These are phyloP conservation scores for Maudiozyma pseudohumilis DNA, from an alignment of 805 yeast species.

Conservation along the genomic window DNA sequence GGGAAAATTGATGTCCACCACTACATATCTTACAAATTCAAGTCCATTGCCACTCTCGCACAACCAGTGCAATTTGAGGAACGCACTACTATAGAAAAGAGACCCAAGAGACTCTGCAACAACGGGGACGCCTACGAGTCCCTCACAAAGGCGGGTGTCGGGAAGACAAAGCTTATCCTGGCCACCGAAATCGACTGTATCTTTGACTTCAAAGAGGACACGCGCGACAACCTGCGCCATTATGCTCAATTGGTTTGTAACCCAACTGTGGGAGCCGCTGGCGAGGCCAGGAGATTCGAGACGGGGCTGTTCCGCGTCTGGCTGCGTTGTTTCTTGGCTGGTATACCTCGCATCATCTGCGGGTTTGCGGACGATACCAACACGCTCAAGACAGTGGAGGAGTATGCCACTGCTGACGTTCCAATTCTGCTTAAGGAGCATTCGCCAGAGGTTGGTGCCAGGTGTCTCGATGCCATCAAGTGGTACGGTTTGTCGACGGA, in stretches of 20 bases:
- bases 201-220: slow-evolving; percentile 55
- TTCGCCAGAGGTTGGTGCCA: slow-evolving; percentile 38
- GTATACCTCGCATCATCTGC: slow-evolving; percentile 68
- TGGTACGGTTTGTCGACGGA: slow-evolving; percentile 81
- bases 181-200: slow-evolving; percentile 93
- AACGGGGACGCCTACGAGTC: slow-evolving; percentile 70
- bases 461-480: slow-evolving; percentile 68
- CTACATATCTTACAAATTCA: slow-evolving; percentile 79
- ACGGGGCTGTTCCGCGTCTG: slow-evolving; percentile 69
- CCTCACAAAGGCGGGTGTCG: slow-evolving; percentile 80
- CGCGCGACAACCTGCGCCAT: slow-evolving; percentile 47
- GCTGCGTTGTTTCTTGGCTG: slow-evolving; percentile 89
- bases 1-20: slow-evolving; percentile 31
- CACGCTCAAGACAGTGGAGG: slow-evolving; percentile 59
- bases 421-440: slow-evolving; percentile 54
- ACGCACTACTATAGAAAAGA: slow-evolving; percentile 55
- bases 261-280: slow-evolving; percentile 42
- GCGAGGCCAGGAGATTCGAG: slow-evolving; percentile 59
- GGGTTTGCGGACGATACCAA: slow-evolving; percentile 78
- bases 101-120: slow-evolving; percentile 51
- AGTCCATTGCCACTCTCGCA: slow-evolving; percentile 60
- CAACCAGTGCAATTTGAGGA: slow-evolving; percentile 66
- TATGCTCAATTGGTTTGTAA: slow-evolving; percentile 82
- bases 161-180: slow-evolving; percentile 52
- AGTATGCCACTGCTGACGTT: slow-evolving; percentile 64